Percentiles rank a stretch among this genome's conserved stretches.
Conservation (phyloP, 2,329 filamentous ascomycete genomes). For the Cryphonectria parasitica region DNA sequence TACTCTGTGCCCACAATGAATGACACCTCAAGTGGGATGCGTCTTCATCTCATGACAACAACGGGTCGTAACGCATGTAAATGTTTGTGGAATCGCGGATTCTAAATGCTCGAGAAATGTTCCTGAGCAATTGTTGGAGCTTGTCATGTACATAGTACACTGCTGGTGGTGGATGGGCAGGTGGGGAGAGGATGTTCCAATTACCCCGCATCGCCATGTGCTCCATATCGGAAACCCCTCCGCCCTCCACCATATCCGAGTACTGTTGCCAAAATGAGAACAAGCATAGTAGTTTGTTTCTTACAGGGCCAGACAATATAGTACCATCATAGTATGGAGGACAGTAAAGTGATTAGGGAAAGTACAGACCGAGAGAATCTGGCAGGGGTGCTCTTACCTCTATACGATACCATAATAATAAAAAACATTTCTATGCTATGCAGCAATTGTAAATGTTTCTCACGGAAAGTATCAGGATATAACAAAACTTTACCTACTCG, state of each 20-base stretch:
- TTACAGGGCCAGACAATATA: no score
- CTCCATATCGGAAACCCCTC: not conserved
- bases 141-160: not conserved
- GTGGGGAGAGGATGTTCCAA: not conserved
- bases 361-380: no score
- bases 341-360: no score
- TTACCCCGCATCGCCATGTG: not conserved
- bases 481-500: no score
- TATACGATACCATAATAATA: no score
- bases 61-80: not conserved
- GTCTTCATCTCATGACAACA: not conserved
- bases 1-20: not conserved
- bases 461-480: no score
- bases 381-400: no score
- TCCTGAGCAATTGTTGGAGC: not conserved
- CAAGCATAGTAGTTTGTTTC: not conserved
- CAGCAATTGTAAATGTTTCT: no score
- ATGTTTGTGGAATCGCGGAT: not conserved
- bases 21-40: not conserved
- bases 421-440: no score
- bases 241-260: not conserved
- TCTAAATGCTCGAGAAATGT: not conserved
- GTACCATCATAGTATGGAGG: no score
- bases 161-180: not conserved
- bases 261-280: not conserved